Evolutionary conservation across 2,329 filamentous ascomycete species (phyloP).

Genomic region (Ophiostoma tasmaniense): DNA sequence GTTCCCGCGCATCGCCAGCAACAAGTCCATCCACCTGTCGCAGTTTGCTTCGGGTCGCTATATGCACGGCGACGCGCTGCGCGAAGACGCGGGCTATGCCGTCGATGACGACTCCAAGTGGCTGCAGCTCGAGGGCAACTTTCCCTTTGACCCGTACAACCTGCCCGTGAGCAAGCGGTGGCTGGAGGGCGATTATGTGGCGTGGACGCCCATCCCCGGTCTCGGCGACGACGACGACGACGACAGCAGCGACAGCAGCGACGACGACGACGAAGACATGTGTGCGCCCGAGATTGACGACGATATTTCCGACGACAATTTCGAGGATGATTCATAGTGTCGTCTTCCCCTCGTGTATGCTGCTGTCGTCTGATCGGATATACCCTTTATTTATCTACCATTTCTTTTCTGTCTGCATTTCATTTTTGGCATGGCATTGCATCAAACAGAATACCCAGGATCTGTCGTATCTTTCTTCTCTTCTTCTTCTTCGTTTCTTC

Average conservation of each 20-base stretch:
- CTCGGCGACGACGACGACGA: constrained; percentile 51
- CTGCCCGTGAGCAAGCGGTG: constrained; percentile 79
- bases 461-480: background rate
- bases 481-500: background rate
- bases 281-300: background rate
- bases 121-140: constrained; percentile 86
- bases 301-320: constrained; percentile 2
- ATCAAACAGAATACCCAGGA: background rate
- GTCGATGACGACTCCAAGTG: constrained; percentile 64
- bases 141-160: constrained; percentile 95
- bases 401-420: background rate
- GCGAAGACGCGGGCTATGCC: constrained; percentile 41
- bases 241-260: constrained; percentile 34
- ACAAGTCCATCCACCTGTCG: constrained; percentile 78
- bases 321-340: background rate
- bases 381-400: constrained; percentile 4
- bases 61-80: constrained; percentile 42
- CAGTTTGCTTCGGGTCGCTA: constrained; percentile 55
- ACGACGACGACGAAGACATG: constrained; percentile 14
- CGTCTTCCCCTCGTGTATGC: background rate
- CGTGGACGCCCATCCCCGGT: constrained; percentile 68
- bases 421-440: background rate
- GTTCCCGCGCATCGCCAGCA: constrained; percentile 77
- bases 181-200: constrained; percentile 76
- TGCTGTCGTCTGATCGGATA: background rate